phyloP scores from a whole-genome alignment of 495 filamentous ascomycete genomes.

The Xylaria telfairii region DNA sequence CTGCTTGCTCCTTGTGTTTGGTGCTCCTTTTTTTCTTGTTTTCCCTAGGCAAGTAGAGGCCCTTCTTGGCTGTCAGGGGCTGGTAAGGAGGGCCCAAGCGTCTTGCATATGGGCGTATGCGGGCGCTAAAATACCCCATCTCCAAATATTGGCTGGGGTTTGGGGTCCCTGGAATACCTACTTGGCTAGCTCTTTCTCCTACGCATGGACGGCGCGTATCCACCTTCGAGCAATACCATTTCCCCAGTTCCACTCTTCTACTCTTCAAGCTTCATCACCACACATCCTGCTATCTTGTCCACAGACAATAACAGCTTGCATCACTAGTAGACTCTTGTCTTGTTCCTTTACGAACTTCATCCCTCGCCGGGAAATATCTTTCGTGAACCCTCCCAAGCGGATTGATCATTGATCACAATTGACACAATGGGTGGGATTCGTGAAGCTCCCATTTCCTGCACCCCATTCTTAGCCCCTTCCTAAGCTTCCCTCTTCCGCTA shows the following conservation, averaged over 20 bases:
- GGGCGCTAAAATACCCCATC: constrained; percentile 24
- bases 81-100: constrained; percentile 22
- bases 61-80: constrained; percentile 7
- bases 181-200: constrained; percentile 20
- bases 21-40: background rate
- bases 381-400: background rate
- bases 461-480: background rate
- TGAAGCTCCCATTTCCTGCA: constrained; percentile 16
- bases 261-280: constrained; percentile 19
- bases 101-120: constrained; percentile 22
- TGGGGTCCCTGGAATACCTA: background rate
- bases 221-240: constrained; percentile 23
- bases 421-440: constrained; percentile 24
- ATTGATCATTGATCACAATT: background rate
- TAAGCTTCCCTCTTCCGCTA: background rate
- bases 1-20: background rate
- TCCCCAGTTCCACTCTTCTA: constrained; percentile 25
- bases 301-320: background rate
- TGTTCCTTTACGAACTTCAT: constrained; percentile 9
- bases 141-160: constrained; percentile 22
- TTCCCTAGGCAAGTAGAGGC: background rate
- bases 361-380: background rate
- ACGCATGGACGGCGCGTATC: constrained; percentile 18
- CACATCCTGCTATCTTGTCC: background rate
- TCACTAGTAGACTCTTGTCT: background rate